A percentile compares a stretch with the other conserved stretches of the same genome.
Evolutionary conservation across 1,284 basidiomycete species (phyloP).

Genomic region (Peniophora sp.): DNA sequence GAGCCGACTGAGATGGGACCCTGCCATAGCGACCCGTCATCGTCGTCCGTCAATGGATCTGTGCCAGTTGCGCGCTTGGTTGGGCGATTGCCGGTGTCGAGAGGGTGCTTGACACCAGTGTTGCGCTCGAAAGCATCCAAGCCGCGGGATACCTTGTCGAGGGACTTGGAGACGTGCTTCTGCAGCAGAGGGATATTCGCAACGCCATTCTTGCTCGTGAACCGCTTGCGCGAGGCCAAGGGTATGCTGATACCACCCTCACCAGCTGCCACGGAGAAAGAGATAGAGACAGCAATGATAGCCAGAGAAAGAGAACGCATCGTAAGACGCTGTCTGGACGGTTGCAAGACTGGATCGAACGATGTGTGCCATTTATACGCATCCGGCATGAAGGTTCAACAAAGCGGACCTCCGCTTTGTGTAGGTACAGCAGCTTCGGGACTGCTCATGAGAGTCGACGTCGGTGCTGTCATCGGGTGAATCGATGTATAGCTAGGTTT

Average conservation of each 20-base stretch:
- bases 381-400: too few species aligned
- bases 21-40: slow-evolving; percentile 15
- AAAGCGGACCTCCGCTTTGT: too few species aligned
- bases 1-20: slow-evolving; percentile 20
- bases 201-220: neutral
- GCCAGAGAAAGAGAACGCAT: slow-evolving; percentile 9
- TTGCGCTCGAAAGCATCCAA: slow-evolving; percentile 10
- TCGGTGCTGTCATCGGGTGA: too few species aligned
- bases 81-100: neutral
- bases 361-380: too few species aligned
- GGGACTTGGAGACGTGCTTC: neutral
- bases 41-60: slow-evolving; percentile 10
- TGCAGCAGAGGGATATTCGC: neutral
- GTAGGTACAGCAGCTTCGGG: too few species aligned
- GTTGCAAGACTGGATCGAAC: too few species aligned
- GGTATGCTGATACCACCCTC: neutral
- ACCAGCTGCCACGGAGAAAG: slow-evolving; percentile 7
- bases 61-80: slow-evolving; percentile 10
- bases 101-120: slow-evolving; percentile 11
- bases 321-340: neutral
- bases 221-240: neutral
- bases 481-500: too few species aligned
- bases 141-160: slow-evolving; percentile 6
- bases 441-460: too few species aligned
- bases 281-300: slow-evolving; percentile 6